phyloP scores from a whole-genome alignment of 192 early-diverging fungal species.

The Coemansia sp. region DNA sequence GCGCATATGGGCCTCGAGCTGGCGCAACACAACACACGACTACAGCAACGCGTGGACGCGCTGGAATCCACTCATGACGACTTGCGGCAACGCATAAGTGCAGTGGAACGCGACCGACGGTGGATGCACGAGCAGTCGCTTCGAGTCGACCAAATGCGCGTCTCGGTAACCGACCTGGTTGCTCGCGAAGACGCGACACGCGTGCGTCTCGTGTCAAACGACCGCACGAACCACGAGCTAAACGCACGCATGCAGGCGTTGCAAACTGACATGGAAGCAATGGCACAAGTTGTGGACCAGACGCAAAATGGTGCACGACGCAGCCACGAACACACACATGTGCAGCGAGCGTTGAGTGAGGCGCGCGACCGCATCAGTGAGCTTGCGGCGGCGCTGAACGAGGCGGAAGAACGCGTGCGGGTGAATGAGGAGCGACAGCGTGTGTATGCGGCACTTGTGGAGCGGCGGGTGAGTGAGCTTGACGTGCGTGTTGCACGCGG shows the following conservation, averaged over 20 bases:
- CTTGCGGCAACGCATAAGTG: conserved; percentile 24
- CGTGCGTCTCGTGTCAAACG: no score
- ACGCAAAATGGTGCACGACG: neutral
- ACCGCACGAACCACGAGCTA: neutral
- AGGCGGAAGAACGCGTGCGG: no score
- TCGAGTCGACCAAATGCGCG: conserved; percentile 40
- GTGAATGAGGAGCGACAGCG: no score
- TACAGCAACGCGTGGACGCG: conserved; percentile 19
- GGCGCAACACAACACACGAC: conserved; percentile 38
- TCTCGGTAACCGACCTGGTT: conserved; percentile 26
- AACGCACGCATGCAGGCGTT: conserved; percentile 11
- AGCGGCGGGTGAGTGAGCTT: no score
- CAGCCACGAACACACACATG: neutral
- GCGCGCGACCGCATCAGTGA: neutral
- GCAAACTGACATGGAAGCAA: conserved; percentile 26
- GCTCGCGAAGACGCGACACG: neutral
- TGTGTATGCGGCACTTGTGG: no score
- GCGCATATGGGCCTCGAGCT: conserved; percentile 47
- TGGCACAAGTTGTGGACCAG: conserved; percentile 12
- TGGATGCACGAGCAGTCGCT: conserved; percentile 54
- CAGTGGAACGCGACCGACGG: conserved; percentile 44
- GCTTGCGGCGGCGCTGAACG: no score
- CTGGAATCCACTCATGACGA: conserved; percentile 22
- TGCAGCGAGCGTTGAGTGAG: conserved; percentile 13
- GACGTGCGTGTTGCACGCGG: no score